Percentiles rank a stretch among this genome's conserved stretches.
Conservation (phyloP, 208 protist species). For the Trypanosoma melophagium region DNA sequence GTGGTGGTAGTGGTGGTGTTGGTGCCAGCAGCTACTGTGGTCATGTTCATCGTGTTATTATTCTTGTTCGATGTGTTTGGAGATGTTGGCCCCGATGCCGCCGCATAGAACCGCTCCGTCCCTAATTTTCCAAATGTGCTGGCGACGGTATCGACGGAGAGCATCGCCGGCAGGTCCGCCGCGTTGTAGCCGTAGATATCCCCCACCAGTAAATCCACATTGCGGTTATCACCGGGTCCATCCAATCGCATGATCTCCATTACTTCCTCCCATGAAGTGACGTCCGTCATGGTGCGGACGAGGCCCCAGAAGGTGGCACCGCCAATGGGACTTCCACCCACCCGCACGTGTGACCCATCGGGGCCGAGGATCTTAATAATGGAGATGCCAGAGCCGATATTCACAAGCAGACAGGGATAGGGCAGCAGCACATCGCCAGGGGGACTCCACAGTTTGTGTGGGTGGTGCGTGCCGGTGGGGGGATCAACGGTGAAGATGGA, state of each 20-base stretch:
- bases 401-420: constrained; percentile 96
- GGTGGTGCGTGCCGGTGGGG: constrained; percentile 49
- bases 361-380: constrained; percentile 92
- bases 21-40: neutral
- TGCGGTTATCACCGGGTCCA: constrained; percentile 91
- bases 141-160: constrained; percentile 82
- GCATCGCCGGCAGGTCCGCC: constrained; percentile 85
- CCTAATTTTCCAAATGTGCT: constrained; percentile 90
- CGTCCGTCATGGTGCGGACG: constrained; percentile 90
- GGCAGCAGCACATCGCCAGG: constrained; percentile 46
- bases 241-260: constrained; percentile 92
- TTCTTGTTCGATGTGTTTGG: neutral
- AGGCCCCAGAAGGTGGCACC: constrained; percentile 98
- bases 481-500: constrained; percentile 87
- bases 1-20: neutral
- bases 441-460: constrained; percentile 57
- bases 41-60: constrained; percentile 9
- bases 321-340: constrained; percentile 94
- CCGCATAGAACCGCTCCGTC: constrained; percentile 64
- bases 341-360: constrained; percentile 88
- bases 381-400: constrained; percentile 97
- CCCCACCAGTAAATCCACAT: constrained; percentile 96
- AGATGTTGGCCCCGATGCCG: neutral
- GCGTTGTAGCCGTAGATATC: constrained; percentile 98
- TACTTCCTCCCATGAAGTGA: constrained; percentile 94